Evolutionary conservation across 1,284 basidiomycete species (phyloP).

Genomic region (Leccinum subfulvum): DNA sequence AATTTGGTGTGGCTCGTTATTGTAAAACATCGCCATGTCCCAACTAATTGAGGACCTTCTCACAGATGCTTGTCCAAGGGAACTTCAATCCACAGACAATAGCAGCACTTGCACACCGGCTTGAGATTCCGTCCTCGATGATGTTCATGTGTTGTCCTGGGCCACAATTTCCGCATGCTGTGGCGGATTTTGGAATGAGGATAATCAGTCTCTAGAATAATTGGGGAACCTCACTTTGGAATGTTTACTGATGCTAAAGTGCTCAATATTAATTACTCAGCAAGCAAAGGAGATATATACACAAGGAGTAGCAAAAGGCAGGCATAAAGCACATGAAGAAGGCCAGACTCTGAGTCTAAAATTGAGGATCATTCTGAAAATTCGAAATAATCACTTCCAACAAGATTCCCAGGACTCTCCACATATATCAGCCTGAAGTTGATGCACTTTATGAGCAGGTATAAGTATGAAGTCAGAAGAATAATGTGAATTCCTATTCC

Average conservation of each 20-base stretch:
- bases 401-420: not conserved
- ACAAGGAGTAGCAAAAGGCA: no score
- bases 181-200: constrained; percentile 33
- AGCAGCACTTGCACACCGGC: constrained; percentile 27
- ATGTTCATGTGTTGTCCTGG: constrained; percentile 38
- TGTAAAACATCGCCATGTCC: not conserved
- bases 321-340: no score
- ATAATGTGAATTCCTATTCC: not conserved
- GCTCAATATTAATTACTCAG: no score
- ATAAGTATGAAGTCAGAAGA: not conserved
- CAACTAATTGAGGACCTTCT: not conserved
- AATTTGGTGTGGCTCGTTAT: constrained; percentile 43
- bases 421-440: not conserved
- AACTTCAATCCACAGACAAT: constrained; percentile 40
- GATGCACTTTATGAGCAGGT: not conserved
- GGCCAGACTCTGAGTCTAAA: no score
- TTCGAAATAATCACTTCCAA: not conserved
- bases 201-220: constrained; percentile 22
- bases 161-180: constrained; percentile 20
- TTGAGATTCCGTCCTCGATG: constrained; percentile 31
- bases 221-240: not conserved
- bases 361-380: no score
- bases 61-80: constrained; percentile 49
- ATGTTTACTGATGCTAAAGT: no score
- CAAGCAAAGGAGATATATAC: no score